A percentile compares a stretch with the other conserved stretches of the same genome.
Conservation (phyloP, 2,329 filamentous ascomycete genomes). For the Cladophialophora exuberans region DNA sequence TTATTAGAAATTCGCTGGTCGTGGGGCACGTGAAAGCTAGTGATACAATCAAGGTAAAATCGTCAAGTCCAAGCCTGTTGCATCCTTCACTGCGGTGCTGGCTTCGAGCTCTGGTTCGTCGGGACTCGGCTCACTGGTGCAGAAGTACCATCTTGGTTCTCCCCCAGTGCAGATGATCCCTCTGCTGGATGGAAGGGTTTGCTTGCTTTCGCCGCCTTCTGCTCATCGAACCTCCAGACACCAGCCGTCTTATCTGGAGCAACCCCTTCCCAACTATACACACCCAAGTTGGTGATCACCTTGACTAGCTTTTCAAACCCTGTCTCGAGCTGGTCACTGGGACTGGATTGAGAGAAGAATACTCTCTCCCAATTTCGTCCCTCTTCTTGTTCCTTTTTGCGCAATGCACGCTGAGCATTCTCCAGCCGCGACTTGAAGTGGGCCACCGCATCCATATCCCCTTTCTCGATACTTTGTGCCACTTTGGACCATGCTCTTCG, state of each 20-base stretch:
- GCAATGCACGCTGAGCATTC: constrained; percentile 78
- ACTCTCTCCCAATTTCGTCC: constrained; percentile 78
- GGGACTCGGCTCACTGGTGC: constrained; percentile 28
- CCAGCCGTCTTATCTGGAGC: constrained; percentile 70
- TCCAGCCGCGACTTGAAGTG: constrained; percentile 89
- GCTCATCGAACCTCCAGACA: constrained; percentile 69
- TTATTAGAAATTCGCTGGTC: not conserved
- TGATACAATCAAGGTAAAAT: not conserved
- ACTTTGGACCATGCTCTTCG: constrained; percentile 88
- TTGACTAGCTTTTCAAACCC: constrained; percentile 49
- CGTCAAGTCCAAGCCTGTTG: not conserved
- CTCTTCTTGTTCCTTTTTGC: constrained; percentile 74
- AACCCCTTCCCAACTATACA: constrained; percentile 45
- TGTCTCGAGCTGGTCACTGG: constrained; percentile 39
- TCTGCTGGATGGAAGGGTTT: constrained; percentile 46
- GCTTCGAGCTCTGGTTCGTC: constrained; percentile 21
- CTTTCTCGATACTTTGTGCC: constrained; percentile 75
- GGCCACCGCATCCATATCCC: constrained; percentile 82
- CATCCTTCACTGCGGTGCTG: not conserved
- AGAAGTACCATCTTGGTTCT: constrained; percentile 30
- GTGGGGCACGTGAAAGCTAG: constrained; percentile 1
- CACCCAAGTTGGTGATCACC: constrained; percentile 35
- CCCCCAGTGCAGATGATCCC: constrained; percentile 46
- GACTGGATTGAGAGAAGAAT: constrained; percentile 65
- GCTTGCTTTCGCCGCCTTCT: constrained; percentile 50